A percentile compares a stretch with the other conserved stretches of the same genome.
These are phyloP conservation scores for Casuarina equisetifolia DNA, from an alignment of 306 rosid genomes.

Conservation along the genomic window DNA sequence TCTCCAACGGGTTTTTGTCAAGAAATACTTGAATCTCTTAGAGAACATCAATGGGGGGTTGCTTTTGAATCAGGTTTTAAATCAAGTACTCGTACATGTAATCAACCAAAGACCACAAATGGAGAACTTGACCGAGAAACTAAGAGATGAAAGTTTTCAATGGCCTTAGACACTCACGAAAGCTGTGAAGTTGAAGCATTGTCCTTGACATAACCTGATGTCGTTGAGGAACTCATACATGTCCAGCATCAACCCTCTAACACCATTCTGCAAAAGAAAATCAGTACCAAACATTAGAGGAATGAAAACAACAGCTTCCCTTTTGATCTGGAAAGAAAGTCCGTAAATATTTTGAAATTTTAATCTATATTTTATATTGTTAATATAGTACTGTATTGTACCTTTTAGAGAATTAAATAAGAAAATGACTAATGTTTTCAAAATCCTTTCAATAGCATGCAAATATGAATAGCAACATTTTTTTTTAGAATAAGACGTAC, in stretches of 20 bases:
- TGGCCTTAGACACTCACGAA: slow-evolving; percentile 61
- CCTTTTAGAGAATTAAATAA: no score
- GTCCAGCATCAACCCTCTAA: slow-evolving; percentile 89
- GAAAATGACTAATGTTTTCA: no score
- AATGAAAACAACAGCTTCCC: neutral
- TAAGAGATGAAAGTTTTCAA: neutral
- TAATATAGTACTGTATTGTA: no score
- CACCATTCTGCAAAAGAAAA: slow-evolving; percentile 68
- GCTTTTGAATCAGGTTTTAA: slow-evolving; percentile 42
- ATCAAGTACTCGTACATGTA: neutral
- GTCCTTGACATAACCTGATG: slow-evolving; percentile 89
- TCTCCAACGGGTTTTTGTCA: slow-evolving; percentile 71
- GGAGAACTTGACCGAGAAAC: neutral
- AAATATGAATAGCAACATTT: no score
- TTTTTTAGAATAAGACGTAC: no score
- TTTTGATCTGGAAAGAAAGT: neutral
- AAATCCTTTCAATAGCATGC: no score
- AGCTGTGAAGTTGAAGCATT: slow-evolving; percentile 76
- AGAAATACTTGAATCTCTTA: slow-evolving; percentile 74
- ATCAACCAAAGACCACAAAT: neutral
- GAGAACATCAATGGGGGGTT: slow-evolving; percentile 78
- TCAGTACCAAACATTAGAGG: no score
- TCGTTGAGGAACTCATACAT: slow-evolving; percentile 72
- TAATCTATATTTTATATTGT: no score
- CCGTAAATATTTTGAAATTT: no score